Evolutionary conservation across 1,284 basidiomycete genomes (phyloP).

Genomic region (Cystobasidium sp.): DNA sequence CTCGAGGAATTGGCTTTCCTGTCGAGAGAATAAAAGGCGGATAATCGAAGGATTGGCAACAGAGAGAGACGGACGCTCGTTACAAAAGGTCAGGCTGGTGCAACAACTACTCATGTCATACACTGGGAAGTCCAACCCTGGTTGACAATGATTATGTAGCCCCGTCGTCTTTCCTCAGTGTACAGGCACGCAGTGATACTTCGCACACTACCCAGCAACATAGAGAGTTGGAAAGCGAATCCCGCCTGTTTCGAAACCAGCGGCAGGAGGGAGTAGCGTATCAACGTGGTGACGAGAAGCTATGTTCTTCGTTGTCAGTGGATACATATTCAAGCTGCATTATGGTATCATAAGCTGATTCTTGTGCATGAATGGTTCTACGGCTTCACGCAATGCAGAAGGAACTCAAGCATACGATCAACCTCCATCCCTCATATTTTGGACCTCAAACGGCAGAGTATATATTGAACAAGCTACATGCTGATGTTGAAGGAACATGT

Average conservation of each 20-base stretch:
- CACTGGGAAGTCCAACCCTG: no score
- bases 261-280: background rate
- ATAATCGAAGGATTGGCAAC: background rate
- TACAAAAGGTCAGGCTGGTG: background rate
- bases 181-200: no score
- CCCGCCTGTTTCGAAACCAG: no score
- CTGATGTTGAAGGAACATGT: slow-evolving; percentile 97
- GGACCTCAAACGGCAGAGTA: slow-evolving; percentile 93
- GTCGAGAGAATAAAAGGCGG: background rate
- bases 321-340: background rate
- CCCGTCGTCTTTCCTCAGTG: no score
- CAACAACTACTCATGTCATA: background rate
- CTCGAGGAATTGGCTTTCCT: slow-evolving; percentile 31
- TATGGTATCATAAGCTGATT: background rate
- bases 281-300: slow-evolving; percentile 1
- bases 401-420: slow-evolving; percentile 91
- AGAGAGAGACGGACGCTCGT: background rate
- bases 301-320: slow-evolving; percentile 44
- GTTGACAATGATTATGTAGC: no score
- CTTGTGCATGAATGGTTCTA: slow-evolving; percentile 5
- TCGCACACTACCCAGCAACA: no score
- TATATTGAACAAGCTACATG: slow-evolving; percentile 88
- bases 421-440: slow-evolving; percentile 96
- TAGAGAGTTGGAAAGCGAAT: no score
- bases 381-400: slow-evolving; percentile 65